Evolutionary conservation across 2,329 filamentous ascomycete species (phyloP).

Genomic region (Beauveria varroae): DNA sequence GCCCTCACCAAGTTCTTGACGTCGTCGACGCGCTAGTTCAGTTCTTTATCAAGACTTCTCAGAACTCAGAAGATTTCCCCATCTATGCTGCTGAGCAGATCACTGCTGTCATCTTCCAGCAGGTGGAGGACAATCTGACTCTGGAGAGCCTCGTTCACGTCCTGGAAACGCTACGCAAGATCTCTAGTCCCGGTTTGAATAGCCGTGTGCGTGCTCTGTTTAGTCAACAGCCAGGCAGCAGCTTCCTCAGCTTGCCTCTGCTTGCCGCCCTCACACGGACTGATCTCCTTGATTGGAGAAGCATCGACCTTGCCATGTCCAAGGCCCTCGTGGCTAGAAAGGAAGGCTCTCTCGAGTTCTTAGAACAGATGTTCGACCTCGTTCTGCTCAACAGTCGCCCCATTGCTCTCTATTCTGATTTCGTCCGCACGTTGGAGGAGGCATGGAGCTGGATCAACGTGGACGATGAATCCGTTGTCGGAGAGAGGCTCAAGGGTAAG

Average conservation of each 20-base stretch:
- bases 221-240: conserved; percentile 46
- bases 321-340: conserved; percentile 66
- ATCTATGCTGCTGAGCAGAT: conserved; percentile 54
- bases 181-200: conserved; percentile 46
- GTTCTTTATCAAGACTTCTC: conserved; percentile 55
- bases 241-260: conserved; percentile 50
- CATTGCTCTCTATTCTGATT: conserved; percentile 74
- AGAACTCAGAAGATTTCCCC: conserved; percentile 53
- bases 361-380: conserved; percentile 72
- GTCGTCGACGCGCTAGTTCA: conserved; percentile 54
- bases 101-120: conserved; percentile 47
- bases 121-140: conserved; percentile 46
- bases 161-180: conserved; percentile 52
- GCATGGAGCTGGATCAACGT: conserved; percentile 76
- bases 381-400: conserved; percentile 72
- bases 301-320: conserved; percentile 64
- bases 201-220: conserved; percentile 49
- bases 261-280: conserved; percentile 50
- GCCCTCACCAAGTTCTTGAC: conserved; percentile 53
- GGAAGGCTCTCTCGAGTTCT: conserved; percentile 64
- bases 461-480: conserved; percentile 56
- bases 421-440: conserved; percentile 72
- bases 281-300: conserved; percentile 54
- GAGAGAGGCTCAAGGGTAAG: conserved; percentile 64
- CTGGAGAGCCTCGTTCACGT: conserved; percentile 57